Percentiles rank a stretch among this genome's conserved stretches.
Conservation (phyloP, 768 basidiomycete species). For the Russula lepida region DNA sequence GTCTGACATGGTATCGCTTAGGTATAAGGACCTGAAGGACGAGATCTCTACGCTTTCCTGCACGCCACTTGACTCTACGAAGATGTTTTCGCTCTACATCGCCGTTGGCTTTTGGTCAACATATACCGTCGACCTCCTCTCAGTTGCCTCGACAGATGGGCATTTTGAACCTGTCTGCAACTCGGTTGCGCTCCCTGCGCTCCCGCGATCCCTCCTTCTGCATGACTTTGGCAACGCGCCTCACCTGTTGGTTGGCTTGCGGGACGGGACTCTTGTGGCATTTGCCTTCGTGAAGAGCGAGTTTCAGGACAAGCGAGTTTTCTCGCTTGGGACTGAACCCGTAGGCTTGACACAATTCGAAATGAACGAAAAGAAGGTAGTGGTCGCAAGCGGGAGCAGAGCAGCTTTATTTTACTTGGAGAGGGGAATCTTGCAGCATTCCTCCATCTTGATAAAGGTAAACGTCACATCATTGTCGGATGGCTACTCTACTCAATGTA, state of each 20-base stretch:
- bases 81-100: slow-evolving; percentile 40
- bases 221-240: slow-evolving; percentile 52
- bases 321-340: slow-evolving; percentile 60
- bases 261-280: slow-evolving; percentile 62
- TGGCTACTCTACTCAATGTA: background rate
- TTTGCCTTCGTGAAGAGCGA: slow-evolving; percentile 35
- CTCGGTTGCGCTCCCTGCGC: slow-evolving; percentile 35
- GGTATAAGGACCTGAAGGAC: slow-evolving; percentile 12
- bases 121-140: slow-evolving; percentile 52
- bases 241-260: slow-evolving; percentile 65
- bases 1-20: background rate
- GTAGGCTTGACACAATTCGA: slow-evolving; percentile 49
- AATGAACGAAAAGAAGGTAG: slow-evolving; percentile 43
- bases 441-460: slow-evolving; percentile 67
- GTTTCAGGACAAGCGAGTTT: slow-evolving; percentile 44
- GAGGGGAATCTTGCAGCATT: slow-evolving; percentile 52
- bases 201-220: slow-evolving; percentile 40
- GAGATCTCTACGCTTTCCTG: slow-evolving; percentile 73
- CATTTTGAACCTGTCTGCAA: slow-evolving; percentile 28
- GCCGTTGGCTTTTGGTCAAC: slow-evolving; percentile 74
- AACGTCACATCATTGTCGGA: background rate
- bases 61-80: slow-evolving; percentile 41
- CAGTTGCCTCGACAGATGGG: slow-evolving; percentile 25
- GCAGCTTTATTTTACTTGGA: slow-evolving; percentile 65
- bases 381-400: slow-evolving; percentile 67